Evolutionary conservation across 257 asterid species (phyloP), one percentile per base, ranked within the genome.

Genomic region (Voacanga thouarsii): DNA sequence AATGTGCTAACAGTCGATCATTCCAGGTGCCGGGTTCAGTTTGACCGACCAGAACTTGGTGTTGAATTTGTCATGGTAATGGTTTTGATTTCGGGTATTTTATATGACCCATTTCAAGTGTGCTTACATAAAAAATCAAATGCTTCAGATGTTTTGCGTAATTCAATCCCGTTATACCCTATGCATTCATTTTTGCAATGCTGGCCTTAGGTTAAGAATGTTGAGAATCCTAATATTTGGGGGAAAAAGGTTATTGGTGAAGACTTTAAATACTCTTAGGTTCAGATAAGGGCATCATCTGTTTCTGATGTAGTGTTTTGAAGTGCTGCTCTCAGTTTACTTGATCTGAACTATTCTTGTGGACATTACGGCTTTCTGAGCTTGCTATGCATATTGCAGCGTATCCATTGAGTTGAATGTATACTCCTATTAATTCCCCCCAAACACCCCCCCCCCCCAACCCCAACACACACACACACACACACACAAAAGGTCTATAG

Each of bases 41-140:
- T 94, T 85, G 97, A 94, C 83, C 88, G 89, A n/a, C 97, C 89
- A 57, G 97, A 94, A 71, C 87, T 92, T 44, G 99, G 97, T 71
- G 99, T 94, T 85, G 99, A 92, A 87, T 90, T 94, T 86, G 96
- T 94, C 84, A 84, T 80, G 97, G 98, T 94, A 88, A 83, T 82
- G 47, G 80, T 28, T 75, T 83, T 60, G 43, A 24, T 23, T 49
- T 68, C 47, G 14, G 39, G 37, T 41, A 23, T 39, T 60, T 67
- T 30, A 19, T 19, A 39, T 16, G 37, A 30, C 49, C 47, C 19
- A 18, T 39, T 67, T 67, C 24, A 21, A 55, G 26, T 49, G 7
- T 41, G 72, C 16, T 18, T 39, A 1, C 72, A 39, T 67, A 68
- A 66, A 44, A 41, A 41, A 30, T 41, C 30, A 67, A 66, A 19